phyloP scores from a whole-genome alignment of 495 filamentous ascomycete species.

The Aspergillus sclerotioniger region DNA sequence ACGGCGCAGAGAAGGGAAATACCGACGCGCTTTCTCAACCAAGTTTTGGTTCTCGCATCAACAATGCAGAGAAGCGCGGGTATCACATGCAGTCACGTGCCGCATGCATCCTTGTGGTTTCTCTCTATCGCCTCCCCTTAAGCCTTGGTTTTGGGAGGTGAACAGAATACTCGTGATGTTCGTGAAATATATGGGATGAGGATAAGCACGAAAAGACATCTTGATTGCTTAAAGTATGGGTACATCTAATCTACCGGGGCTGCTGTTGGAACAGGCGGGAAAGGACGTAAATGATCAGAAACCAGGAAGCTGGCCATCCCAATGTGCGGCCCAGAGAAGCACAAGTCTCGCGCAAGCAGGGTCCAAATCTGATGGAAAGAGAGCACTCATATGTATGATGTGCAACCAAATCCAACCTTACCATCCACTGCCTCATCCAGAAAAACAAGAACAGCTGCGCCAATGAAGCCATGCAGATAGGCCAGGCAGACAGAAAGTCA shows the following conservation, averaged over 20 bases:
- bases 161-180: background rate
- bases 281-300: constrained; percentile 13
- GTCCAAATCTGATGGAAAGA: background rate
- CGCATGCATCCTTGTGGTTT: background rate
- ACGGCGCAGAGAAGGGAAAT: background rate
- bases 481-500: constrained; percentile 12
- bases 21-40: constrained; percentile 9
- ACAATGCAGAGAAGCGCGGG: constrained; percentile 1
- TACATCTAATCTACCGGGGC: constrained; percentile 30
- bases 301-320: constrained; percentile 20
- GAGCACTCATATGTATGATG: background rate
- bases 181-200: constrained; percentile 1
- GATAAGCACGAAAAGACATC: constrained; percentile 8
- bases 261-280: constrained; percentile 18
- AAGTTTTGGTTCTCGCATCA: constrained; percentile 6
- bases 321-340: constrained; percentile 16
- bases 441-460: background rate
- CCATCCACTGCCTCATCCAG: constrained; percentile 1
- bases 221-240: constrained; percentile 28
- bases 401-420: background rate
- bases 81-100: constrained; percentile 1
- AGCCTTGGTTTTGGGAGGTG: background rate
- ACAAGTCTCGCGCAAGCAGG: constrained; percentile 6
- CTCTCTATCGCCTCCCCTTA: background rate
- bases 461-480: background rate